Percentiles rank a stretch among this genome's conserved stretches.
Conservation (phyloP, 192 early-diverging fungal genomes). For the Rhizophagus prolifer region DNA sequence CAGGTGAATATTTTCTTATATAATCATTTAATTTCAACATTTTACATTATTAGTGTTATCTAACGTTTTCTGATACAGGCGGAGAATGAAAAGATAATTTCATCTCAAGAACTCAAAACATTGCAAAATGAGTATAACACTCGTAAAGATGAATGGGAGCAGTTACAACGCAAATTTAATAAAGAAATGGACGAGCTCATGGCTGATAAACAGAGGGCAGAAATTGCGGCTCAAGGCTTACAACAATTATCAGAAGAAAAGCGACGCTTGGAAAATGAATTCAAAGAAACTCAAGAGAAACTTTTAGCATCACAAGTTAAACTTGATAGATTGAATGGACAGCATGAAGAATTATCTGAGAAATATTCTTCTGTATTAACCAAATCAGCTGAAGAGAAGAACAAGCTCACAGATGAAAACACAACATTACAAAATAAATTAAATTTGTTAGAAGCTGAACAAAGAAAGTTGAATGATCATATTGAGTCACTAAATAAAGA, state of each 20-base stretch:
- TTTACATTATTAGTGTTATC: neutral
- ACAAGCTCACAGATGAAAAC: neutral
- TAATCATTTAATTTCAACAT: neutral
- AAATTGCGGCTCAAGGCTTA: neutral
- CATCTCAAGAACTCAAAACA: neutral
- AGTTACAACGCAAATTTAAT: neutral
- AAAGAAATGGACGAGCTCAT: slow-evolving; percentile 10
- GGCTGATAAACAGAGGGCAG: neutral
- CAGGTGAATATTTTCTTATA: neutral
- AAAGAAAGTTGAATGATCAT: too few relatives aligned
- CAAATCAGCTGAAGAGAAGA: neutral
- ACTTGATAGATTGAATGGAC: neutral
- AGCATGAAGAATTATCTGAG: neutral
- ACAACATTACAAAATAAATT: neutral
- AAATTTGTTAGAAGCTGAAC: neutral
- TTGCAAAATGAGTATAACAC: neutral
- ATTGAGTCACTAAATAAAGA: neutral
- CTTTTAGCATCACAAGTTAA: neutral
- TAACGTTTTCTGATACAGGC: neutral
- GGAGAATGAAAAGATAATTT: neutral
- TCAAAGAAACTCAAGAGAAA: neutral
- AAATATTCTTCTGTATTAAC: neutral
- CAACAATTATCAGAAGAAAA: neutral
- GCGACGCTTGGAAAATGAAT: neutral
- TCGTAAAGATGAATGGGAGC: slow-evolving; percentile 5